Evolutionary conservation across 1,284 basidiomycete species (phyloP), one percentile per base, ranked within the genome.

Genomic region (Marasmius sp.): DNA sequence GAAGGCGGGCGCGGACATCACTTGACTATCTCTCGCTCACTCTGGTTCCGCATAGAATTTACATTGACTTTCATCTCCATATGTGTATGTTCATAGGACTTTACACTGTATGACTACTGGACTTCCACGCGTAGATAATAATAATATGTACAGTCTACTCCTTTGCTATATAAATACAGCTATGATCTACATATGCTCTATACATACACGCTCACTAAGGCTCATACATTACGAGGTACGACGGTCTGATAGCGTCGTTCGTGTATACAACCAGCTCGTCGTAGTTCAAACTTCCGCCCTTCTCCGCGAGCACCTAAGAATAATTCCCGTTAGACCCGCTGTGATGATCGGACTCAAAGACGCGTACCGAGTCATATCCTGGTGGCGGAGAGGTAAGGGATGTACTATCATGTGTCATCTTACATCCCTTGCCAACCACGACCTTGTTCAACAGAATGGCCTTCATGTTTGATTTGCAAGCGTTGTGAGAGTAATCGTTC

Each of bases 401-500:
- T 5, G 79, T 77, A 61, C 80, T 82, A 65, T 86, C 83, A 33
- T 84, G 79, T n/a, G 79, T 77, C 72, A 86, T 74, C 70, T 87
- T 88, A 65, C 79, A 84, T 4, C 87, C 87, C 66, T 82, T 85
- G 27, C 87, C 87, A n/a, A 87, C 86, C 12, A 87, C 75, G 12
- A 88, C 86, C 68, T 87, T 87, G 72, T 87, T 88, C 58, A 89
- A 73, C 11, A 89, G 76, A 38, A 89, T 85, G 0, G 83, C 84
- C 67, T 87, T 88, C 59, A 82, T 72, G 11, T 71, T 68, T 0
- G 85, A 87, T 49, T 77, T 74, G 64, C 75, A 79, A 53, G 78
- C 75, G 63, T 87, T 88, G 49, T 73, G 76, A 16, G 85, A 84
- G 67, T 88, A 89, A 69, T 88, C 86, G 60, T 88, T 84, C 20